Evolutionary conservation across 208 protist species (phyloP), one percentile per base, ranked within the genome.

Genomic region (Leishmania guyanensis): DNA sequence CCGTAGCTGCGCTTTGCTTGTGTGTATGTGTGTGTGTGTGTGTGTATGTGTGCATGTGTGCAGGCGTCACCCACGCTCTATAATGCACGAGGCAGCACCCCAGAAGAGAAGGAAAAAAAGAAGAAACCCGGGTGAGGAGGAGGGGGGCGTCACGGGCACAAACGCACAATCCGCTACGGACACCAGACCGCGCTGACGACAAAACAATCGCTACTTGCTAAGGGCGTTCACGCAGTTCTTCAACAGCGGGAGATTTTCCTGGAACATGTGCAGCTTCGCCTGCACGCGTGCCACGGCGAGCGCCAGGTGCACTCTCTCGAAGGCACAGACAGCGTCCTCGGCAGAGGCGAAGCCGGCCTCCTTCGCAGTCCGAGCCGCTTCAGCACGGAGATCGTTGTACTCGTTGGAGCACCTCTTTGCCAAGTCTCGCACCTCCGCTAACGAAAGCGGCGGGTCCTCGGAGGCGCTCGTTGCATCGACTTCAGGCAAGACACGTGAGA

Each of bases 211-310:
- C 53, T 74, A 86, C 74, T 83, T 85, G 75, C 84, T 79, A 17
- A 89, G 64, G 65, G 73, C 86, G 70, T 66, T 86, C 56, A 82
- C 79, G 60, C 84, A 83, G 43, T 54, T 83, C 14, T 83, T 79
- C 54, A 91, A 74, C 20, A 81, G 73, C n/a, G 88, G 88, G n/a
- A 91, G 51, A 54, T 85, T 71, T 12, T 53, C 70, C 46, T 85
- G 76, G 73, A 91, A 91, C 58, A 76, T 51, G 1, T 50, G n/a
- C 62, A 89, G 76, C 46, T 70, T 51, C 33, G 64, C 71, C 36
- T 89, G 77, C 56, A 89, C 75, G 36, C 46, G 20, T 51, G 68
- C 69, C 36, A 84, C 65, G 14, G 82, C 85, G 4, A 82, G 84
- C 71, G 82, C 75, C 43, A 89, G 58, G 68, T 86, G 79, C 29